Conservation (phyloP, 768 basidiomycete genomes). For the Leccinellum rugosiceps region DNA sequence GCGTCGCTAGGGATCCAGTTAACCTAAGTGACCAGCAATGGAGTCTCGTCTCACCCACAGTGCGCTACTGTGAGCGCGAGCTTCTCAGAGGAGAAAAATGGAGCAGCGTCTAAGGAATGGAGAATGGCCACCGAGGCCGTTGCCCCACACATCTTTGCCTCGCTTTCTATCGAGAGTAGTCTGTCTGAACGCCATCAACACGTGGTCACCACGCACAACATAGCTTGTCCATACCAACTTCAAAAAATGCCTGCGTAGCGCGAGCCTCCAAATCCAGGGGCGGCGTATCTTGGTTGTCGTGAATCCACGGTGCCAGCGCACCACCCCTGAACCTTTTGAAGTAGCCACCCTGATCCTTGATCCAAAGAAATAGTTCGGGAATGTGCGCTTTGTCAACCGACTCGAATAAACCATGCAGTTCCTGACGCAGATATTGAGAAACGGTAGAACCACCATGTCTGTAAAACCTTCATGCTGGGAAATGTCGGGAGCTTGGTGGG, state of each 20-base stretch:
- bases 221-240: conserved; percentile 46
- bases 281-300: conserved; percentile 27
- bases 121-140: conserved; percentile 89
- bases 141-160: conserved; percentile 78
- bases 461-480: conserved; percentile 1
- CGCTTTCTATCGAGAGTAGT: conserved; percentile 61
- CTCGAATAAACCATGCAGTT: conserved; percentile 84
- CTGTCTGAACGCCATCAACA: conserved; percentile 48
- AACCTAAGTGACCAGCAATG: conserved; percentile 2
- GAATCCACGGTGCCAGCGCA: conserved; percentile 64
- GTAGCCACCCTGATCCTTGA: conserved; percentile 82
- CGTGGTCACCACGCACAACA: conserved; percentile 2
- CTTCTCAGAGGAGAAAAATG: conserved; percentile 78
- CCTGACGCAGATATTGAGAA: conserved; percentile 79
- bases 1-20: conserved; percentile 63
- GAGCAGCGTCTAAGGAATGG: conserved; percentile 83
- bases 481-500: background rate
- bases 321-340: conserved; percentile 89
- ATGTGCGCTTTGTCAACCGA: conserved; percentile 67
- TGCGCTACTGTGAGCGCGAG: conserved; percentile 88
- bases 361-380: conserved; percentile 73
- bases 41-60: conserved; percentile 61
- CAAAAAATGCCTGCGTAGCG: conserved; percentile 82
- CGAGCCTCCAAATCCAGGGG: conserved; percentile 79
- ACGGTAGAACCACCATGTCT: conserved; percentile 93